Evolutionary conservation across 2,329 filamentous ascomycete species (phyloP).

Genomic region (Hypocrella siamensis): DNA sequence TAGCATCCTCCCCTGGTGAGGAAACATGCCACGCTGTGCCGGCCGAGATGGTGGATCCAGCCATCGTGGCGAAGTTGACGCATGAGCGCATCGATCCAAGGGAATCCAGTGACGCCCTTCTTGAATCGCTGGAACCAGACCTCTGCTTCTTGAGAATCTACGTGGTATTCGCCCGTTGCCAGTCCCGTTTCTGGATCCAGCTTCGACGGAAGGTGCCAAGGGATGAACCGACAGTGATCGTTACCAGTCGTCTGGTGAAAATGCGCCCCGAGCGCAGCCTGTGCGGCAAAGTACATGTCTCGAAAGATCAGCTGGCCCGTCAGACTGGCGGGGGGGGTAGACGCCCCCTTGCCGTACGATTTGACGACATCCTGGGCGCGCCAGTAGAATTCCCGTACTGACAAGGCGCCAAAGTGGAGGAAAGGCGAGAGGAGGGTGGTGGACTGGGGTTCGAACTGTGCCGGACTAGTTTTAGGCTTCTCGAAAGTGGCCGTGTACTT

Average conservation of each 20-base stretch:
- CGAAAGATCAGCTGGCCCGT: slow-evolving; percentile 61
- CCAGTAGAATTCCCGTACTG: slow-evolving; percentile 60
- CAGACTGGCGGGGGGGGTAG: slow-evolving; percentile 50
- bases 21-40: slow-evolving; percentile 68
- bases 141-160: slow-evolving; percentile 48
- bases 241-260: slow-evolving; percentile 55
- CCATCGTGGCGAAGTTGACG: slow-evolving; percentile 55
- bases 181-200: slow-evolving; percentile 25
- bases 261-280: slow-evolving; percentile 47
- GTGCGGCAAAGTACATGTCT: slow-evolving; percentile 73
- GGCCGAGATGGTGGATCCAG: slow-evolving; percentile 67
- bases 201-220: slow-evolving; percentile 60
- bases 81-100: slow-evolving; percentile 72
- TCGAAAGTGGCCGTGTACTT: slow-evolving; percentile 59
- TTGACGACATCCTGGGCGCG: slow-evolving; percentile 46
- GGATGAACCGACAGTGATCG: slow-evolving; percentile 53
- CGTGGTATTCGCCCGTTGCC: slow-evolving; percentile 43
- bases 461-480: slow-evolving; percentile 62
- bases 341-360: slow-evolving; percentile 37
- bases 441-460: slow-evolving; percentile 55
- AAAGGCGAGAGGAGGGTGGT: slow-evolving; percentile 61
- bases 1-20: slow-evolving; percentile 69
- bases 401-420: slow-evolving; percentile 59
- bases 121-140: slow-evolving; percentile 55
- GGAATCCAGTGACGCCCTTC: slow-evolving; percentile 55